Percentiles rank a stretch among this genome's conserved stretches.
These are phyloP conservation scores for Saccharomyces hybrid DNA, from an alignment of 1,139 yeast species.

Conservation along the genomic window DNA sequence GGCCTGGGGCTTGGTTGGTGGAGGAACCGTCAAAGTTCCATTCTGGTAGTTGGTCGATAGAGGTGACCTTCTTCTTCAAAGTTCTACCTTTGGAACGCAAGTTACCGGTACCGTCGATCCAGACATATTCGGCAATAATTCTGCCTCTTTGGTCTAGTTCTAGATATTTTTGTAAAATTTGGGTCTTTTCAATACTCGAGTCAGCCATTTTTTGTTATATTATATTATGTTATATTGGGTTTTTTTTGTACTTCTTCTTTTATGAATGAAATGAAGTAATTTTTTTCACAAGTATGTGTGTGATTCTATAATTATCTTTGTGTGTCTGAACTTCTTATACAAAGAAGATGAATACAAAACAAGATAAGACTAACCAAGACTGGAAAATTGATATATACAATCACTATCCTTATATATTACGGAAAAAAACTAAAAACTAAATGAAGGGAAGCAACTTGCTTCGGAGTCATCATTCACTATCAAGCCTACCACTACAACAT, in stretches of 20 bases:
- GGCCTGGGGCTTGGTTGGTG: slow-evolving; percentile 97
- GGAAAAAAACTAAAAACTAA: neutral
- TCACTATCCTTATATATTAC: neutral
- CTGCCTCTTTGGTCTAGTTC: slow-evolving; percentile 80
- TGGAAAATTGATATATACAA: neutral
- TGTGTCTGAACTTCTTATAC: neutral
- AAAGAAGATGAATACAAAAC: neutral
- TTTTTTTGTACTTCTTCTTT: neutral
- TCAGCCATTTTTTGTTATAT: slow-evolving; percentile 34
- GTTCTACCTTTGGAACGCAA: slow-evolving; percentile 94
- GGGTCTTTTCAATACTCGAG: slow-evolving; percentile 55
- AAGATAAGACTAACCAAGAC: neutral
- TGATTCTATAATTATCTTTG: neutral
- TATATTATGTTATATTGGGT: slow-evolving; percentile 4
- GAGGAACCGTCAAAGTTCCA: slow-evolving; percentile 99
- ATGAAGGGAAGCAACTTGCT: neutral
- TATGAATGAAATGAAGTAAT: neutral
- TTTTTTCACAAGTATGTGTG: neutral
- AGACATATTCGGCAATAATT: slow-evolving; percentile 90
- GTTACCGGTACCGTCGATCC: slow-evolving; percentile 93
- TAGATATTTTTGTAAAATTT: slow-evolving; percentile 72
- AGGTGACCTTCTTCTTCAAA: slow-evolving; percentile 55
- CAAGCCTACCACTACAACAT: neutral
- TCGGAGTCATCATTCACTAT: neutral
- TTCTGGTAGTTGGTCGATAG: slow-evolving; percentile 86